phyloP scores from a whole-genome alignment of 106 monocot genomes.

The Vanilla planifolia region DNA sequence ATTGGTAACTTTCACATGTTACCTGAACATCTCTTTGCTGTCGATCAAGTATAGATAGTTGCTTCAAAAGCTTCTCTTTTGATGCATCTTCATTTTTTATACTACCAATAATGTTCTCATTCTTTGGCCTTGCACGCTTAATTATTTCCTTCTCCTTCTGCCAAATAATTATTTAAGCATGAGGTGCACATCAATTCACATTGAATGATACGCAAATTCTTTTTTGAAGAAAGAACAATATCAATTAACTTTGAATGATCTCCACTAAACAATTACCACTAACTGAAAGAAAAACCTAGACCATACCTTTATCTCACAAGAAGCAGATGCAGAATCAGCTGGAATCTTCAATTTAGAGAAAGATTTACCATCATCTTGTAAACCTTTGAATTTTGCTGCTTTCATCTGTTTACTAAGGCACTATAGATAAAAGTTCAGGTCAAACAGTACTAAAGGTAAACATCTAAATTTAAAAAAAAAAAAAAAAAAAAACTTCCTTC shows the following conservation, averaged over 20 bases:
- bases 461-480: too few relatives aligned
- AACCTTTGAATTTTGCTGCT: slow-evolving; percentile 34
- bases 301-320: slow-evolving; percentile 36
- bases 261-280: neutral
- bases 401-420: too few relatives aligned
- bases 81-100: slow-evolving; percentile 26
- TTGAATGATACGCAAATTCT: neutral
- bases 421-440: too few relatives aligned
- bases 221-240: neutral
- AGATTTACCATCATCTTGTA: slow-evolving; percentile 37
- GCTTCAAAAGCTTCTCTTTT: slow-evolving; percentile 40
- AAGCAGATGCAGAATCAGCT: slow-evolving; percentile 26
- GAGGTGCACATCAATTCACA: too few relatives aligned
- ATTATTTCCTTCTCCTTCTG: slow-evolving; percentile 31
- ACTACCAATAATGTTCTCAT: slow-evolving; percentile 6
- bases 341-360: slow-evolving; percentile 52
- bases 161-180: neutral
- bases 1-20: neutral
- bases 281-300: neutral
- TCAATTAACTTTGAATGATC: too few relatives aligned
- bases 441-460: too few relatives aligned
- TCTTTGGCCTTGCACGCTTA: slow-evolving; percentile 25
- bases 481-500: too few relatives aligned
- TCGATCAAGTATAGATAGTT: slow-evolving; percentile 39
- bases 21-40: slow-evolving; percentile 85